phyloP scores from a whole-genome alignment of 352 stramenopile species.

The Phytophthora pluvialis region DNA sequence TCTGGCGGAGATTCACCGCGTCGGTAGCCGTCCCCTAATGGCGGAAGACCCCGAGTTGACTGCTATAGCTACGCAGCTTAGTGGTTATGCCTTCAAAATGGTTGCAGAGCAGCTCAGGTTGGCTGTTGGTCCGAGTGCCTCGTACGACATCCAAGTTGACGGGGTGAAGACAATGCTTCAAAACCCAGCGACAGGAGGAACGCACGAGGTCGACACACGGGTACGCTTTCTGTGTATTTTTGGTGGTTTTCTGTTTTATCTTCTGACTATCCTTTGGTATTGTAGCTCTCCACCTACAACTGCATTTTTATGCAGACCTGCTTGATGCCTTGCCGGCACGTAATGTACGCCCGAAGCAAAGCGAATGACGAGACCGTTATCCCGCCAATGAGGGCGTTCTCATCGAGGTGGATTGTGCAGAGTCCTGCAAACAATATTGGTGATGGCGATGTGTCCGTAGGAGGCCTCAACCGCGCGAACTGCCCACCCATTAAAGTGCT shows the following conservation, averaged over 20 bases:
- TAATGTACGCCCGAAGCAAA: conserved; percentile 5
- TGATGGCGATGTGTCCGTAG: not conserved
- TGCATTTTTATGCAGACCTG: conserved; percentile 9
- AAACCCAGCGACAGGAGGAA: not conserved
- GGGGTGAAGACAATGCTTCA: not conserved
- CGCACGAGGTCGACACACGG: conserved; percentile 3
- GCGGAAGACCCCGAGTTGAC: conserved; percentile 6
- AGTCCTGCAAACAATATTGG: conserved; percentile 10
- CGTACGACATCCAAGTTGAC: conserved; percentile 4
- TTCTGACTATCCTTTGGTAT: not conserved
- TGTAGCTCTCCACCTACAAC: conserved; percentile 1
- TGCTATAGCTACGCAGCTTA: not conserved
- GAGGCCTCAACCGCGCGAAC: conserved; percentile 5
- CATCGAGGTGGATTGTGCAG: conserved; percentile 8
- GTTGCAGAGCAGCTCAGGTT: conserved; percentile 2
- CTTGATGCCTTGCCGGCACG: conserved; percentile 9
- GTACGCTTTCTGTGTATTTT: conserved; percentile 14
- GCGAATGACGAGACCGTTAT: conserved; percentile 11
- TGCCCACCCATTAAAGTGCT: conserved; percentile 1
- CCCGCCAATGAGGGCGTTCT: not conserved
- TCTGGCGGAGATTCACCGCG: conserved; percentile 1
- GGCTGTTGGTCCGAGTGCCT: not conserved
- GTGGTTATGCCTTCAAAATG: conserved; percentile 1
- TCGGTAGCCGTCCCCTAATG: conserved; percentile 1
- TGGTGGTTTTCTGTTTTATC: conserved; percentile 1